Evolutionary conservation across 1,139 yeast genomes (phyloP).

Genomic region (Debaryomyces fabryi): DNA sequence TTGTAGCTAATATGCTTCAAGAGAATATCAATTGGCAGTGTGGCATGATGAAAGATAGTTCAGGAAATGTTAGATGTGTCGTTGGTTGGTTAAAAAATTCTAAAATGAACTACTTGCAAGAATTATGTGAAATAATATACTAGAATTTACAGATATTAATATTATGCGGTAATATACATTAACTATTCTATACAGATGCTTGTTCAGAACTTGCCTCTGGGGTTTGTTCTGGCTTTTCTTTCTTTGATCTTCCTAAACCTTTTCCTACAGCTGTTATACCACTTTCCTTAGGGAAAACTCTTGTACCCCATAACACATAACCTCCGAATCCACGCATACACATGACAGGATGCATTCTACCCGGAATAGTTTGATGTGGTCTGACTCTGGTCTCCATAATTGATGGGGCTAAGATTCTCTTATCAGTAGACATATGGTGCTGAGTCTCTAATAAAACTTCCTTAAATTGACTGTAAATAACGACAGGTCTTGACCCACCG

Average conservation of each 20-base stretch:
- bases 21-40: conserved; percentile 27
- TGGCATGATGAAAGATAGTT: conserved; percentile 31
- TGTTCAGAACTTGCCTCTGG: conserved; percentile 9
- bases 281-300: conserved; percentile 71
- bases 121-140: conserved; percentile 8
- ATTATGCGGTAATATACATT: conserved; percentile 3
- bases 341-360: conserved; percentile 94
- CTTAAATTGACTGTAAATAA: conserved; percentile 77
- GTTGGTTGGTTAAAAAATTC: conserved; percentile 34
- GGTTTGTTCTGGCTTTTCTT: conserved; percentile 24
- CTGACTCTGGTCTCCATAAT: conserved; percentile 82
- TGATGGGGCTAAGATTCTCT: conserved; percentile 78
- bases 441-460: conserved; percentile 76
- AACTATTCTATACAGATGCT: conserved; percentile 3
- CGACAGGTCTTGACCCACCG: conserved; percentile 89
- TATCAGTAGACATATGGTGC: conserved; percentile 65
- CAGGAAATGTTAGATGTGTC: conserved; percentile 40
- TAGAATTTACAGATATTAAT: conserved; percentile 2
- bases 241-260: conserved; percentile 43
- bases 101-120: conserved; percentile 11
- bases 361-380: conserved; percentile 89
- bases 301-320: conserved; percentile 74
- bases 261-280: conserved; percentile 59
- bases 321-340: conserved; percentile 95
- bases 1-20: conserved; percentile 20